Evolutionary conservation across 306 rosid genomes (phyloP).

Genomic region (Malus sieversii): DNA sequence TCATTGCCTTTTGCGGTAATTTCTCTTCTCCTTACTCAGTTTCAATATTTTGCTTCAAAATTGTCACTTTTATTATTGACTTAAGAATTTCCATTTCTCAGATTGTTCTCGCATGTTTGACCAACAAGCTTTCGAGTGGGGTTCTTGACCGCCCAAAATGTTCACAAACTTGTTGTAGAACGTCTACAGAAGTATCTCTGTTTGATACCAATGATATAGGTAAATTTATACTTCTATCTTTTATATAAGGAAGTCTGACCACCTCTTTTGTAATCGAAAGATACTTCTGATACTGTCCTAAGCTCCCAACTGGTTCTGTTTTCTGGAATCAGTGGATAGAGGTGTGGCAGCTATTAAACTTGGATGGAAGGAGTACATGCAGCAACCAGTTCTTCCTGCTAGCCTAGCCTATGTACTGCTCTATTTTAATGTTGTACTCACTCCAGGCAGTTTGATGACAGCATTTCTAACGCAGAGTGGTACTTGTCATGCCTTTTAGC

Average conservation of each 20-base stretch:
- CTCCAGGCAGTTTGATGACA: conserved; percentile 97
- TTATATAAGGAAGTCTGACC: background rate
- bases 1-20: conserved; percentile 75
- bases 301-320: conserved; percentile 20
- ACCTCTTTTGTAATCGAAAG: background rate
- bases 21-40: conserved; percentile 25
- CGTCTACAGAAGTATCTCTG: conserved; percentile 34
- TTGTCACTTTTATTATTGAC: conserved; percentile 3
- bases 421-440: conserved; percentile 76
- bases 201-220: conserved; percentile 42
- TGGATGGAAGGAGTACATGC: conserved; percentile 88
- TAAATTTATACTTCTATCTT: conserved; percentile 16
- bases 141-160: conserved; percentile 87
- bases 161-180: conserved; percentile 51
- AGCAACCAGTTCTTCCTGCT: conserved; percentile 94
- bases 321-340: conserved; percentile 51
- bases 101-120: conserved; percentile 62
- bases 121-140: conserved; percentile 87
- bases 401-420: conserved; percentile 88
- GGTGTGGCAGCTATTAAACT: conserved; percentile 75
- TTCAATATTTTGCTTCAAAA: background rate
- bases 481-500: conserved; percentile 15
- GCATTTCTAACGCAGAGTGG: conserved; percentile 87
- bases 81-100: conserved; percentile 18
- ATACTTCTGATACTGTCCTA: conserved; percentile 1